These are phyloP conservation scores for Pseudocercospora pini-densiflorae DNA, from an alignment of 2,329 filamentous ascomycete species.

Conservation along the genomic window DNA sequence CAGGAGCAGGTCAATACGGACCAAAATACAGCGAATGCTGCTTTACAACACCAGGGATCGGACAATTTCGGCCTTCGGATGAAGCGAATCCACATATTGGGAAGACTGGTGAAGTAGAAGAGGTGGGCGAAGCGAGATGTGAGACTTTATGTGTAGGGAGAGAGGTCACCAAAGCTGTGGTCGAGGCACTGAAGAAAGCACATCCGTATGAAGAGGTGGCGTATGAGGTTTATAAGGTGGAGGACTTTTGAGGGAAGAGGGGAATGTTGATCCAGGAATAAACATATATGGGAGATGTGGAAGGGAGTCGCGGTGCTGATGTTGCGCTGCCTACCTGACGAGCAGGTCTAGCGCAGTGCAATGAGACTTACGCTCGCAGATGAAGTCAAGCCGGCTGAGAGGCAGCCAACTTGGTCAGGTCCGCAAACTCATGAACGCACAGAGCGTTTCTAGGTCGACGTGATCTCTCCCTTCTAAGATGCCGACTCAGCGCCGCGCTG, in stretches of 20 bases:
- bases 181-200: constrained; percentile 65
- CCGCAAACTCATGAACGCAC: too few species aligned
- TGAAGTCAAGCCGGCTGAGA: not conserved
- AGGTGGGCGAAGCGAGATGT: constrained; percentile 64
- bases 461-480: not conserved
- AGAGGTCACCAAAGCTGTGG: constrained; percentile 60
- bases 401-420: too few species aligned
- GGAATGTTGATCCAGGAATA: not conserved
- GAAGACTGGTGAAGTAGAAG: constrained; percentile 59
- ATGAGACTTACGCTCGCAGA: not conserved
- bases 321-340: not conserved
- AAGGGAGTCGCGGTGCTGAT: not conserved
- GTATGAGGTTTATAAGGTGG: constrained; percentile 14
- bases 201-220: constrained; percentile 16
- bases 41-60: constrained; percentile 56
- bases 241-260: not conserved
- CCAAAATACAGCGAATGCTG: constrained; percentile 48
- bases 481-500: not conserved
- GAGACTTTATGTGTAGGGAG: constrained; percentile 67
- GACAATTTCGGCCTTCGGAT: constrained; percentile 68
- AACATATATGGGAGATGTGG: not conserved
- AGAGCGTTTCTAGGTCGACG: not conserved
- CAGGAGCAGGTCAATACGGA: constrained; percentile 48
- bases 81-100: constrained; percentile 68
- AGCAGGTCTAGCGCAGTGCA: not conserved